Conservation (phyloP, 169 alveolate genomes). For the Perkinsus marinus region DNA sequence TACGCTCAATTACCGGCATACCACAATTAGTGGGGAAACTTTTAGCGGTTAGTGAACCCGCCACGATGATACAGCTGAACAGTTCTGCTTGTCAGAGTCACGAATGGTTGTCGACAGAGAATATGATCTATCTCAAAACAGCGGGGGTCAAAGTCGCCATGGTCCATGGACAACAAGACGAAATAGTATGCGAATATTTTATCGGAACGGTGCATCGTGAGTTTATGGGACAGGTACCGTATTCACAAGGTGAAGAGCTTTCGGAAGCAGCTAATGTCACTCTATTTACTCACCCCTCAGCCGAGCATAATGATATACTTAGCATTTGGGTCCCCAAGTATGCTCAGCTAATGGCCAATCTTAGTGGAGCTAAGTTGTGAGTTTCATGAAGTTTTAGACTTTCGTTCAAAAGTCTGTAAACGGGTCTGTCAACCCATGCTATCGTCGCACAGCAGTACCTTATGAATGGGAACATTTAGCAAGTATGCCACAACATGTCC, state of each 20-base stretch:
- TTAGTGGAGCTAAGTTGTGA: not conserved
- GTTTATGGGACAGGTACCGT: not conserved
- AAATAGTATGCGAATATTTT: not conserved
- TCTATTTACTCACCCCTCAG: not conserved
- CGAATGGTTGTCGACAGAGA: not conserved
- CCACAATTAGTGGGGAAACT: not conserved
- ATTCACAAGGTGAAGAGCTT: not conserved
- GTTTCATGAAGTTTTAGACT: not conserved
- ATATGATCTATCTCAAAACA: not conserved
- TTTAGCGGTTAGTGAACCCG: not conserved
- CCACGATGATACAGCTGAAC: not conserved
- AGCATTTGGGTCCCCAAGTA: not conserved
- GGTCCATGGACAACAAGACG: not conserved
- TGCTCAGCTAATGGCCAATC: not conserved
- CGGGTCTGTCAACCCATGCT: too few species aligned
- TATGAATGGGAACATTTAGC: too few species aligned
- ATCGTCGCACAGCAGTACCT: too few species aligned
- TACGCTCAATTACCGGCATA: not conserved
- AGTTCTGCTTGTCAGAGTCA: not conserved
- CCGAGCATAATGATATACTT: not conserved
- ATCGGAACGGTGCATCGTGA: not conserved
- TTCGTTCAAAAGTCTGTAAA: too few species aligned
- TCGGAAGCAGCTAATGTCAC: not conserved
- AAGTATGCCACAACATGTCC: too few species aligned
- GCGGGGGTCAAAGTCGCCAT: not conserved